These are phyloP conservation scores for Dryadomyces quercivorus DNA, from an alignment of 2,329 filamentous ascomycete species.

Conservation along the genomic window DNA sequence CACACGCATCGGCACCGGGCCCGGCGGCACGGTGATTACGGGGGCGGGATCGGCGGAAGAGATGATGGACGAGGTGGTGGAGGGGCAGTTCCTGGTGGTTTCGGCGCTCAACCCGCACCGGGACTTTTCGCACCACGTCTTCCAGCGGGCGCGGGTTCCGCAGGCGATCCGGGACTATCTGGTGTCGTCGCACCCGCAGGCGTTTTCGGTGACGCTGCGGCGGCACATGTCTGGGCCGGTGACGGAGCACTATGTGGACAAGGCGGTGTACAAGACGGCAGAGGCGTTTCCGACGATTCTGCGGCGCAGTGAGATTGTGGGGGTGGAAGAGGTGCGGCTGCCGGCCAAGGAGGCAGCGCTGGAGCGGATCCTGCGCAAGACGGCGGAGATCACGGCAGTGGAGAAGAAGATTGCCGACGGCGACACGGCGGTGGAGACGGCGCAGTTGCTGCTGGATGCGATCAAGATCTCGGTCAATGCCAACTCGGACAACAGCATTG, in stretches of 20 bases:
- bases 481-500: slow-evolving; percentile 62
- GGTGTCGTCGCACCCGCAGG: slow-evolving; percentile 62
- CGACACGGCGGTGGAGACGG: slow-evolving; percentile 48
- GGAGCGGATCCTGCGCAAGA: slow-evolving; percentile 83
- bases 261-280: slow-evolving; percentile 69
- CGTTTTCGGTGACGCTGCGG: slow-evolving; percentile 65
- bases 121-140: slow-evolving; percentile 70
- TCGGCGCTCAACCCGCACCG: slow-evolving; percentile 72
- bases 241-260: slow-evolving; percentile 67
- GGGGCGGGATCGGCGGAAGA: slow-evolving; percentile 39
- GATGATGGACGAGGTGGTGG: slow-evolving; percentile 54
- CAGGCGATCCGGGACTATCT: slow-evolving; percentile 79
- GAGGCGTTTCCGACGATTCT: slow-evolving; percentile 88
- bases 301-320: slow-evolving; percentile 72
- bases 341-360: slow-evolving; percentile 75
- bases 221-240: slow-evolving; percentile 58
- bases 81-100: slow-evolving; percentile 83
- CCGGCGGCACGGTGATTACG: neutral
- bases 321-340: slow-evolving; percentile 52
- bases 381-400: slow-evolving; percentile 65
- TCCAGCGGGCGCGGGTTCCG: slow-evolving; percentile 75
- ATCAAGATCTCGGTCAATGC: slow-evolving; percentile 67
- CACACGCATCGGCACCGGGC: slow-evolving; percentile 3
- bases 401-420: slow-evolving; percentile 64
- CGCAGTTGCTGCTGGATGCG: slow-evolving; percentile 60